These are phyloP conservation scores for Nidularia pulvinata DNA, from an alignment of 768 basidiomycete genomes.

Conservation along the genomic window DNA sequence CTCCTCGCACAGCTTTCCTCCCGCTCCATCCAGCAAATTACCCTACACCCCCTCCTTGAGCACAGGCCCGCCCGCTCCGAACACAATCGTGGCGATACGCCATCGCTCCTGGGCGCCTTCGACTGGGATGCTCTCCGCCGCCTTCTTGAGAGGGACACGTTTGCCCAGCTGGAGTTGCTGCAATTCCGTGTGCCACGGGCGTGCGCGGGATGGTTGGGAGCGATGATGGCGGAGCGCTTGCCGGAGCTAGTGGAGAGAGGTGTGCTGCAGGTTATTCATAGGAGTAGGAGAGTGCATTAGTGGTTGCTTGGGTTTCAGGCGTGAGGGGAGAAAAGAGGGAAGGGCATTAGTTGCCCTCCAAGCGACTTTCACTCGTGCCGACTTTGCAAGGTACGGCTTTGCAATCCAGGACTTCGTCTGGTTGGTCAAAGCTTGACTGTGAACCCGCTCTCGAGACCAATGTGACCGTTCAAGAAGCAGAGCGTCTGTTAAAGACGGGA, in stretches of 20 bases:
- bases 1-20: not conserved
- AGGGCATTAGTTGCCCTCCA: too few relatives aligned
- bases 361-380: too few relatives aligned
- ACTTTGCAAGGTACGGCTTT: too few relatives aligned
- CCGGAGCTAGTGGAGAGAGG: not conserved
- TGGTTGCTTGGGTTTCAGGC: too few relatives aligned
- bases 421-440: too few relatives aligned
- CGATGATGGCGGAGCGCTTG: not conserved
- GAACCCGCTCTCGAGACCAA: too few relatives aligned
- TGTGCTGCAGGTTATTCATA: not conserved
- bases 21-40: not conserved
- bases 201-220: not conserved
- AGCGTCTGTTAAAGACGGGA: too few relatives aligned
- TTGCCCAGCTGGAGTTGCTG: not conserved
- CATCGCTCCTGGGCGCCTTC: not conserved
- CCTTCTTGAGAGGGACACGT: not conserved
- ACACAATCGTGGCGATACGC: not conserved
- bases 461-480: too few relatives aligned
- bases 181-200: not conserved
- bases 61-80: too few relatives aligned
- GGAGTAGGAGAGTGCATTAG: too few relatives aligned
- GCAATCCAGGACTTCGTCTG: too few relatives aligned
- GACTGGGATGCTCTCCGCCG: not conserved
- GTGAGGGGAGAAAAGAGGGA: too few relatives aligned
- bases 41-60: not conserved